Conservation (phyloP, 1,284 basidiomycete genomes). For the Salmacisia buchloeana region DNA sequence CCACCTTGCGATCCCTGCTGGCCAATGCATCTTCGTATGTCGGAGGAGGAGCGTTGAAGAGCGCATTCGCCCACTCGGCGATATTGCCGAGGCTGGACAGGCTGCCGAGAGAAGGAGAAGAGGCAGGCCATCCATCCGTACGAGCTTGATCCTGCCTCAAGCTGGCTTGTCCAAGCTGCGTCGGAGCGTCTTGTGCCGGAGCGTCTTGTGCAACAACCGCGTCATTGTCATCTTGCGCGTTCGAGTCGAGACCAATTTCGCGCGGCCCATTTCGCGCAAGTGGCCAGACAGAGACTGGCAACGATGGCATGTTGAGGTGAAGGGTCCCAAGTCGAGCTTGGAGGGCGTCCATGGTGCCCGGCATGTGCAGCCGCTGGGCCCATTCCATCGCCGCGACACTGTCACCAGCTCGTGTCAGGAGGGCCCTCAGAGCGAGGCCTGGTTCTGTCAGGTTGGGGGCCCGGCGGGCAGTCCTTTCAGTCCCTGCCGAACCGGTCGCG, state of each 20-base stretch:
- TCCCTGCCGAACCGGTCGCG: too few species aligned
- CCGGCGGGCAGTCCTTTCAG: background rate
- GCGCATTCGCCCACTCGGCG: constrained; percentile 3
- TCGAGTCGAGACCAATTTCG: background rate
- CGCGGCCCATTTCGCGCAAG: background rate
- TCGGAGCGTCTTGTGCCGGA: background rate
- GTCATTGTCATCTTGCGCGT: background rate
- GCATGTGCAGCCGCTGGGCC: constrained; percentile 1
- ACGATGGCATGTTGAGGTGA: background rate
- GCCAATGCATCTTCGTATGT: constrained; percentile 7
- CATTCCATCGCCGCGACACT: constrained; percentile 8
- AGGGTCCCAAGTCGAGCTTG: constrained; percentile 1
- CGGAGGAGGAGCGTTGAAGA: background rate
- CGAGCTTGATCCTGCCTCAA: too few species aligned
- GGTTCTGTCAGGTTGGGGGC: background rate
- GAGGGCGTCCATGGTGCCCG: background rate
- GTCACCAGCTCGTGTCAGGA: background rate
- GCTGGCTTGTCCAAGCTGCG: too few species aligned
- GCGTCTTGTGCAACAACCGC: background rate
- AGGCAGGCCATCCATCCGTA: too few species aligned
- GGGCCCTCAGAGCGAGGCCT: background rate
- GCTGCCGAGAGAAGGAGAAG: too few species aligned
- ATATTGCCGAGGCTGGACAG: background rate
- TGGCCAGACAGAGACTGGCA: background rate
- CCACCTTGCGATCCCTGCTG: constrained; percentile 1